Evolutionary conservation across 208 protist genomes (phyloP), one percentile per base, ranked within the genome.

Genomic region (Strigomonas culicis): DNA sequence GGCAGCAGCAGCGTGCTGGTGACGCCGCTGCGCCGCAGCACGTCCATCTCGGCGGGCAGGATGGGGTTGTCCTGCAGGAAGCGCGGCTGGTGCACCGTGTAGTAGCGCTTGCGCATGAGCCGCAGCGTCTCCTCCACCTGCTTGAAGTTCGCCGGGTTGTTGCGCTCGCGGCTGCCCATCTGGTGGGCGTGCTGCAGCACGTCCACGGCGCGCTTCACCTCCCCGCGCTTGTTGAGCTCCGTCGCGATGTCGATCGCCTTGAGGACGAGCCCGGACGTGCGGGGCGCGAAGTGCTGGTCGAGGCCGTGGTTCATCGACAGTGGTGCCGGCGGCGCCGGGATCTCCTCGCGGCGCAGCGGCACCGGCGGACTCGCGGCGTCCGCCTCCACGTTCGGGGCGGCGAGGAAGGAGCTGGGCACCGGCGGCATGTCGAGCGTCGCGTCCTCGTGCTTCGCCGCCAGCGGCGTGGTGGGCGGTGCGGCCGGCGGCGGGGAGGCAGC

Each of bases 1-100:
- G 90, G 90, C 27, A 94, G 70, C 32, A 78, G 46, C 22, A 92
- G 77, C 7, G 82, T 89, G 53, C 66, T 75, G 7, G 82, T 88
- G 56, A 86, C 74, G 63, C 84, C 80, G 69, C 83, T 89, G 32
- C 70, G 74, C 21, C 82, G 77, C 60, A 96, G 73, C 43, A 96
- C 41, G 64, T 84, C 80, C 77, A 92, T 82, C 70, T 96, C 88
- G 4, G 66, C 68, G 11, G 80, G 80, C 27, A 88, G 55, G n/a
- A 90, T 60, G 22, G 78, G 73, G 63, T 96, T 96, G 68, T 96
- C 87, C 59, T 96, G 90, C 50, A 94, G 61, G 51, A 92, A 91
- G 46, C 85, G 76, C 1, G 83, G 86, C 21, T 79, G 82, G 58
- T 80, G 75, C n/a, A 64, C 61, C 44, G 68, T 66, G 32, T 61